Conservation (phyloP, 176 grass and related monocot genomes). For the Metroxylon sagu region DNA sequence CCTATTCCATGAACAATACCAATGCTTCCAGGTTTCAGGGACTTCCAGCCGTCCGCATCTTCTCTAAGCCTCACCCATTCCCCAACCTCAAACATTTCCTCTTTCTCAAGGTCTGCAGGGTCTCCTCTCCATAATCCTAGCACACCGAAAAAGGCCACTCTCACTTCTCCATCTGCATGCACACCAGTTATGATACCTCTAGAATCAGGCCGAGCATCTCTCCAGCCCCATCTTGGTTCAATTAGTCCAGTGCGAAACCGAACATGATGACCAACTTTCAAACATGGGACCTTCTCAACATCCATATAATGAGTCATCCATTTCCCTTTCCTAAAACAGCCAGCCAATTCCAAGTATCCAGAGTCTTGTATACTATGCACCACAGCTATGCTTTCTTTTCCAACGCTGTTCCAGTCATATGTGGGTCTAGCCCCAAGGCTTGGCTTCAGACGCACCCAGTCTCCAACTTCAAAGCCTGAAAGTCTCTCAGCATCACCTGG, state of each 20-base stretch:
- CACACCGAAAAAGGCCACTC: slow-evolving; percentile 68
- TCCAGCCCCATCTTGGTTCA: slow-evolving; percentile 98
- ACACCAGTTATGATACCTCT: slow-evolving; percentile 84
- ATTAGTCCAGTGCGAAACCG: slow-evolving; percentile 58
- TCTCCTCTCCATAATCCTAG: slow-evolving; percentile 80
- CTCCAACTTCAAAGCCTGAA: slow-evolving; percentile 94
- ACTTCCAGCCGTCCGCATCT: slow-evolving; percentile 59
- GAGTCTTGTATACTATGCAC: slow-evolving; percentile 99
- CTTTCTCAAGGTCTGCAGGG: slow-evolving; percentile 86
- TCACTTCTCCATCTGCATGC: slow-evolving; percentile 93
- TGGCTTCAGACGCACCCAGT: slow-evolving; percentile 86
- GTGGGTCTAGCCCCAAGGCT: slow-evolving; percentile 72
- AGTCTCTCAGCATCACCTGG: slow-evolving; percentile 98
- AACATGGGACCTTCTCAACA: slow-evolving; percentile 75
- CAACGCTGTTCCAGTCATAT: slow-evolving; percentile 89
- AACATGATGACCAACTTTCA: slow-evolving; percentile 81
- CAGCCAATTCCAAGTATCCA: slow-evolving; percentile 84
- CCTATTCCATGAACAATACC: slow-evolving; percentile 91
- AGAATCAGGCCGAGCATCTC: slow-evolving; percentile 81
- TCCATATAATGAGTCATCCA: slow-evolving; percentile 91
- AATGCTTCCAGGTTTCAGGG: slow-evolving; percentile 74
- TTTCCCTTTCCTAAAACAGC: slow-evolving; percentile 93
- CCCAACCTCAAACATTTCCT: slow-evolving; percentile 72
- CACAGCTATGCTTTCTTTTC: slow-evolving; percentile 75
- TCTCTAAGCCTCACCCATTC: slow-evolving; percentile 77